Evolutionary conservation across 768 basidiomycete genomes (phyloP).

Genomic region (Leccinum arenicola): DNA sequence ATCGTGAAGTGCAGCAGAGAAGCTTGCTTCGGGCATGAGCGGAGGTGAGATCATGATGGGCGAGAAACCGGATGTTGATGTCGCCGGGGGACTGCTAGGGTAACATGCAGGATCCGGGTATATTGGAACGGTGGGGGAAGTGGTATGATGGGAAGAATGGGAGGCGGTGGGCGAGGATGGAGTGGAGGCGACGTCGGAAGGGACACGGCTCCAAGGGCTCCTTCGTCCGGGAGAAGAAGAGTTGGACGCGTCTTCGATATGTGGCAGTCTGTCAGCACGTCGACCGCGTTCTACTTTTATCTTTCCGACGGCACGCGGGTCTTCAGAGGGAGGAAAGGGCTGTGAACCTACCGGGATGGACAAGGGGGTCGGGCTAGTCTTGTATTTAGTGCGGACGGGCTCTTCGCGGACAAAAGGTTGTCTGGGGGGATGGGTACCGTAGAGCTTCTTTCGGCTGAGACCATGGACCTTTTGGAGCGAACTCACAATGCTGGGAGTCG

Average conservation of each 20-base stretch:
- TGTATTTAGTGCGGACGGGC: conserved; percentile 36
- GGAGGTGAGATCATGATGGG: conserved; percentile 4
- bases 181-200: conserved; percentile 16
- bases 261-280: conserved; percentile 17
- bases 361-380: conserved; percentile 31
- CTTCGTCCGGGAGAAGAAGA: neutral
- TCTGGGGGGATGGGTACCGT: conserved; percentile 48
- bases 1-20: conserved; percentile 14
- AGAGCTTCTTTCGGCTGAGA: conserved; percentile 66
- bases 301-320: conserved; percentile 17
- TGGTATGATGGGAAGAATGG: conserved; percentile 15
- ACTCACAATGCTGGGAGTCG: conserved; percentile 51
- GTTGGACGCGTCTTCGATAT: conserved; percentile 15
- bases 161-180: conserved; percentile 27
- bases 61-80: conserved; percentile 8
- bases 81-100: conserved; percentile 10
- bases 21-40: conserved; percentile 15
- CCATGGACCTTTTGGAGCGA: conserved; percentile 68
- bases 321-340: conserved; percentile 18
- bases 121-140: conserved; percentile 21
- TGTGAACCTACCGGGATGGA: conserved; percentile 28
- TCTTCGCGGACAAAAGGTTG: conserved; percentile 56
- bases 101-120: conserved; percentile 23
- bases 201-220: too few species aligned
- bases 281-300: conserved; percentile 25